Evolutionary conservation across 768 basidiomycete genomes (phyloP), one percentile per base, ranked within the genome.

Genomic region (Botryobasidium botryosum): DNA sequence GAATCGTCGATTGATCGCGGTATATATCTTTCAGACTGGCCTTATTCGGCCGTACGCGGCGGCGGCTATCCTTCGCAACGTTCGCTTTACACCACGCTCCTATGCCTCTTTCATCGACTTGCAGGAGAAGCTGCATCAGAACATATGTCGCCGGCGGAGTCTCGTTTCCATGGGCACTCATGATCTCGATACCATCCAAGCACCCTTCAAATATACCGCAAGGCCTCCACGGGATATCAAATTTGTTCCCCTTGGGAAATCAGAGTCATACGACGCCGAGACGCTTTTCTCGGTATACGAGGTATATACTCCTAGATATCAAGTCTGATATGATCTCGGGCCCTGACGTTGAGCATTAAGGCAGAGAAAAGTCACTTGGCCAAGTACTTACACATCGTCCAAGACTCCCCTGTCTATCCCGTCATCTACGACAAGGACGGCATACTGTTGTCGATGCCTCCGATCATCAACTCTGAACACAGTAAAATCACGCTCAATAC

Each of bases 81-180:
- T 96, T 56, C 77, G 75, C 53, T 91, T 99, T 65, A 86, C 84
- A 24, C 75, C 75, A 35, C 69, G 72, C 42, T 88, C 85, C 31
- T 97, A 97, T 58, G 83, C 81, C 21, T 90, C 86, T 50, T 97
- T 99, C 73, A 92, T 99, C 54, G 94, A 97, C 58, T 66, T 99
- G n/a, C 94, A 99, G 64, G 94, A 99, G 59, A 99, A 97, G 62
- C 69, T 99, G 40, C 94, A 99, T 59, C 83, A 91, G 57, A 99
- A 99, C 61, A 73, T 99, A 27, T 90, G 86, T 56, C 70, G 94
- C 46, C 69, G 81, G 51, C 69, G 94, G 46, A 84, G 82, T 56
- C 73, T 99, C 35, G 94, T 92, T 38, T 75, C 94, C 17, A 94
- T 99, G 52, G 94, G 94, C 46, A 99, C 94, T 2, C 94, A 99